Percentiles rank a stretch among this genome's conserved stretches.
Evolutionary conservation across 257 asterid species (phyloP).

Genomic region (Fraxinus pennsylvanica): DNA sequence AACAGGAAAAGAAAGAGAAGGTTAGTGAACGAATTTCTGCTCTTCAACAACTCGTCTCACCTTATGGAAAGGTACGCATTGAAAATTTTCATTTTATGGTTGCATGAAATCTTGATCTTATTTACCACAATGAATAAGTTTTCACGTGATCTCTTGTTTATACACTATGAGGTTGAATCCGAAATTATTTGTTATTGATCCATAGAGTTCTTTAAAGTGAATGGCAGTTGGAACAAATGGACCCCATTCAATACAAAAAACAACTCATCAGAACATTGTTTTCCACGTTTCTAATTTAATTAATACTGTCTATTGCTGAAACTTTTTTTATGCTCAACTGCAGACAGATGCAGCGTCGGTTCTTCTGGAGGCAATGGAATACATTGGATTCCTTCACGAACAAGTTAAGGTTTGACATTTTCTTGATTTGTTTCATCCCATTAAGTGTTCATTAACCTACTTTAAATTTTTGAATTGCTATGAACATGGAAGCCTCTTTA

Average conservation of each 20-base stretch:
- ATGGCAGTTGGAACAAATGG: background rate
- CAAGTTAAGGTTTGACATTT: slow-evolving; percentile 69
- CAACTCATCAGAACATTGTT: background rate
- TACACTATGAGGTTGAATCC: background rate
- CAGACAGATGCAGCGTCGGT: slow-evolving; percentile 97
- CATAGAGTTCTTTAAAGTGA: background rate
- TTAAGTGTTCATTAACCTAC: background rate
- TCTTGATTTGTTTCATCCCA: background rate
- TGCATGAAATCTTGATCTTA: background rate
- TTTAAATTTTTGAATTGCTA: background rate
- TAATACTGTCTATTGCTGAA: background rate
- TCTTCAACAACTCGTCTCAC: slow-evolving; percentile 94
- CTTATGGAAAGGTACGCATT: slow-evolving; percentile 75
- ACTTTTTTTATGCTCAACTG: background rate
- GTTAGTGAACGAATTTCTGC: slow-evolving; percentile 73
- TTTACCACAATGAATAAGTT: background rate
- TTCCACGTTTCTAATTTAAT: slow-evolving; percentile 7
- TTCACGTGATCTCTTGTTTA: background rate
- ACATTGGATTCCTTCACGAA: slow-evolving; percentile 84
- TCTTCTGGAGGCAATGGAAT: slow-evolving; percentile 81
- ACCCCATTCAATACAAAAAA: background rate
- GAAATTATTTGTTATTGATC: background rate
- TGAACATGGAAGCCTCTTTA: background rate
- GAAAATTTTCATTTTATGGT: background rate
- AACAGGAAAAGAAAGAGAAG: slow-evolving; percentile 88